Evolutionary conservation across 106 monocot species (phyloP).

Genomic region (Allium fistulosum): DNA sequence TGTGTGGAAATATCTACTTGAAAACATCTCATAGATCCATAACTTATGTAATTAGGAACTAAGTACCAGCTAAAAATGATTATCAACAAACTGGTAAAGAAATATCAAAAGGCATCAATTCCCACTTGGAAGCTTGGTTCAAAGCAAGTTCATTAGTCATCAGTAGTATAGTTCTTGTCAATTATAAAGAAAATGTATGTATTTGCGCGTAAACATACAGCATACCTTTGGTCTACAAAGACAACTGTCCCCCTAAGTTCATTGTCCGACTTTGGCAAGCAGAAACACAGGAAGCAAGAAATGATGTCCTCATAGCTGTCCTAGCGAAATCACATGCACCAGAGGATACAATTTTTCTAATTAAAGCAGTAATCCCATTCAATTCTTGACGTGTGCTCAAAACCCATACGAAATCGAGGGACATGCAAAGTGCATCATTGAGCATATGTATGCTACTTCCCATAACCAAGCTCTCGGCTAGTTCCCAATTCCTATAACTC

Average conservation of each 20-base stretch:
- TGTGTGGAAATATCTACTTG: too few species aligned
- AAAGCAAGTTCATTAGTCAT: too few species aligned
- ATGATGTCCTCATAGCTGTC: constrained; percentile 79
- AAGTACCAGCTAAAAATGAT: too few species aligned
- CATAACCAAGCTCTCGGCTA: constrained; percentile 57
- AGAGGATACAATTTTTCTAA: constrained; percentile 60
- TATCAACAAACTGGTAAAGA: too few species aligned
- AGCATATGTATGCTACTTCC: constrained; percentile 52
- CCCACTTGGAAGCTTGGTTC: too few species aligned
- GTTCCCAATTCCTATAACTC: constrained; percentile 70
- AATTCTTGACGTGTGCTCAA: constrained; percentile 44
- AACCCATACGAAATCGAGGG: constrained; percentile 90
- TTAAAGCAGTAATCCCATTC: constrained; percentile 46
- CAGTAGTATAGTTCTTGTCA: too few species aligned
- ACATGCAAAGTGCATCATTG: constrained; percentile 78
- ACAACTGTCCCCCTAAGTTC: constrained; percentile 67
- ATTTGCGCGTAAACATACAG: too few species aligned
- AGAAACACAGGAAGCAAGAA: constrained; percentile 93
- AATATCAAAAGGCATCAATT: too few species aligned
- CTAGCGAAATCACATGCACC: constrained; percentile 88
- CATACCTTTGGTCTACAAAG: constrained; percentile 85
- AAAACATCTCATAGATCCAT: too few species aligned
- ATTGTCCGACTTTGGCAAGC: constrained; percentile 81
- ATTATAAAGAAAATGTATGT: too few species aligned
- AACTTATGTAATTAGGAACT: too few species aligned